phyloP scores from a whole-genome alignment of 176 grass and related monocot genomes.

The Oryza meyeriana region DNA sequence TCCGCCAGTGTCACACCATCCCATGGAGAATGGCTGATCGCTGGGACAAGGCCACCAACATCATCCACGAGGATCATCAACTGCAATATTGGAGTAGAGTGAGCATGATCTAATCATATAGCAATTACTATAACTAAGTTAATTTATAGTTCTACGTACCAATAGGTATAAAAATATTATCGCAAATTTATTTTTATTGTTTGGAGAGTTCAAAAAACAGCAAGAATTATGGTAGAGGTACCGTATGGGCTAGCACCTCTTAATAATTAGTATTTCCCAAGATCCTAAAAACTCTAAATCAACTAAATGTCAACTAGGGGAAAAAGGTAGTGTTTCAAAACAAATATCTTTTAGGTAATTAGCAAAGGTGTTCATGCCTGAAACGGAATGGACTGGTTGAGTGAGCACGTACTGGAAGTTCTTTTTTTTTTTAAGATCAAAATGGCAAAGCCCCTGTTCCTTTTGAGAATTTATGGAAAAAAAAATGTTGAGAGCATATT shows the following conservation, averaged over 20 bases:
- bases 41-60: constrained; percentile 54
- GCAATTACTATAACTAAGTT: background rate
- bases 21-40: constrained; percentile 80
- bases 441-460: background rate
- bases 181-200: background rate
- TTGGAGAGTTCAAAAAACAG: background rate
- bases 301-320: background rate
- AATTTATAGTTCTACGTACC: background rate
- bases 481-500: background rate
- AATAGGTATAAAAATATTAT: background rate
- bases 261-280: background rate
- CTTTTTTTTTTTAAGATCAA: background rate
- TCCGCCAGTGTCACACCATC: constrained; percentile 57
- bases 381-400: background rate
- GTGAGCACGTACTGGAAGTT: too few species aligned
- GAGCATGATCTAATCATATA: background rate
- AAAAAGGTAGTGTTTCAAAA: background rate
- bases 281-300: background rate
- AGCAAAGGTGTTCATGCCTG: background rate
- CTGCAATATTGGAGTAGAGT: constrained; percentile 28
- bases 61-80: constrained; percentile 87
- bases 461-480: background rate
- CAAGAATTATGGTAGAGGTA: background rate
- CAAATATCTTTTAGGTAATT: too few species aligned
- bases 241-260: background rate